Conservation (phyloP, 805 yeast species). For the Brettanomyces naardenensis region DNA sequence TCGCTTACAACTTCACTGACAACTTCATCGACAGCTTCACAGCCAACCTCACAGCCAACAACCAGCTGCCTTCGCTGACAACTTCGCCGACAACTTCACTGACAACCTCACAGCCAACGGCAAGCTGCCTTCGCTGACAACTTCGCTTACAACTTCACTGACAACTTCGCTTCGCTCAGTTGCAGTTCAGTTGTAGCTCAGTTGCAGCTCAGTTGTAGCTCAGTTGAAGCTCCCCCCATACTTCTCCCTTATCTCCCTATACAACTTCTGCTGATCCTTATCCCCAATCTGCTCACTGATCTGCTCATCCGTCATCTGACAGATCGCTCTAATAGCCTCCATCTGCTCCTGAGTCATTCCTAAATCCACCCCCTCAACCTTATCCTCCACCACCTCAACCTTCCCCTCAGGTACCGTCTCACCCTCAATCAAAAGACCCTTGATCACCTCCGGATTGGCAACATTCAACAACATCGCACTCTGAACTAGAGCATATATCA, state of each 20-base stretch:
- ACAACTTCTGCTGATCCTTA: conserved; percentile 16
- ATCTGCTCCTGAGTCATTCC: background rate
- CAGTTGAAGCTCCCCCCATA: too few species aligned
- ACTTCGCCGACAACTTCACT: too few species aligned
- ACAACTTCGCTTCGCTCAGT: too few species aligned
- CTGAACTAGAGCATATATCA: conserved; percentile 78
- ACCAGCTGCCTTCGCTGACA: too few species aligned
- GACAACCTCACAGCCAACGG: too few species aligned
- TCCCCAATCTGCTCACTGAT: conserved; percentile 12
- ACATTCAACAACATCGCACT: conserved; percentile 38
- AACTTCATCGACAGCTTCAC: too few species aligned
- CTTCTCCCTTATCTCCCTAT: conserved; percentile 17
- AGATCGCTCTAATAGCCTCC: conserved; percentile 12
- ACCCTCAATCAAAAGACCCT: conserved; percentile 5
- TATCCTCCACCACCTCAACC: background rate
- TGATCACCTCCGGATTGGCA: conserved; percentile 19
- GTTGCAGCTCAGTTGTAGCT: too few species aligned
- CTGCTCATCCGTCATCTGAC: conserved; percentile 17
- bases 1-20: too few species aligned
- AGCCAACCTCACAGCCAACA: too few species aligned
- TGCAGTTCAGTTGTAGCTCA: too few species aligned
- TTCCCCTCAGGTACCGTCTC: background rate
- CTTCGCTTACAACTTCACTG: too few species aligned
- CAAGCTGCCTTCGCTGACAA: too few species aligned
- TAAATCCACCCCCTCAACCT: background rate